phyloP scores from a whole-genome alignment of 108 stramenopile species.

The Craspedostauros australis region DNA sequence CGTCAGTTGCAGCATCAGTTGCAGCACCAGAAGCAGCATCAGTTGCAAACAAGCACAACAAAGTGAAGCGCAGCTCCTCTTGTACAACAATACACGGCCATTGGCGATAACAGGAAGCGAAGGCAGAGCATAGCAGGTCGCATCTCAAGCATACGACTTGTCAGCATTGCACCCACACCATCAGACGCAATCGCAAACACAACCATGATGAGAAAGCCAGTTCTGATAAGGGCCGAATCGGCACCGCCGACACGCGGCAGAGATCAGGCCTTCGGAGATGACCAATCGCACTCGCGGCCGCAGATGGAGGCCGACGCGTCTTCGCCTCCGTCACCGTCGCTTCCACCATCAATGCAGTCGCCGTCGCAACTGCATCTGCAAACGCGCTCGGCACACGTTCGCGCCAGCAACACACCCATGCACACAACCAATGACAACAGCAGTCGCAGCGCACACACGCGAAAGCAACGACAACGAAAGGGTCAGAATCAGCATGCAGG shows the following conservation, averaged over 20 bases:
- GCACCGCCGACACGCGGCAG: conserved; percentile 17
- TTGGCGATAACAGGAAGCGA: too few species aligned
- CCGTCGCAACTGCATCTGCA: neutral
- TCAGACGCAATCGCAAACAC: too few species aligned
- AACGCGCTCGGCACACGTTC: neutral
- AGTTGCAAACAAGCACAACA: neutral
- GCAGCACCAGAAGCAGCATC: neutral
- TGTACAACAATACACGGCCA: too few species aligned
- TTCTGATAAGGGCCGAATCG: conserved; percentile 17
- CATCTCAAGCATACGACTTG: too few species aligned
- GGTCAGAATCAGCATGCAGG: neutral
- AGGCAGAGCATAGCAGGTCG: too few species aligned
- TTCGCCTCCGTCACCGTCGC: neutral
- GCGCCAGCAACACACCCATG: neutral
- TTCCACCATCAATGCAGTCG: neutral
- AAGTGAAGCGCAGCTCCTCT: too few species aligned
- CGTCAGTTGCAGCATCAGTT: neutral
- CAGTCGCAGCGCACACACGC: neutral
- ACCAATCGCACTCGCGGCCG: too few species aligned
- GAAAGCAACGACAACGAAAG: neutral
- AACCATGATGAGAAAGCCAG: too few species aligned
- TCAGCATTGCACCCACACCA: too few species aligned
- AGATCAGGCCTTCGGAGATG: conserved; percentile 6
- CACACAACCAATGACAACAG: conserved; percentile 1
- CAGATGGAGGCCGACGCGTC: conserved; percentile 2